Conservation (phyloP, 2,329 filamentous ascomycete genomes). For the Colletotrichum coccodes region DNA sequence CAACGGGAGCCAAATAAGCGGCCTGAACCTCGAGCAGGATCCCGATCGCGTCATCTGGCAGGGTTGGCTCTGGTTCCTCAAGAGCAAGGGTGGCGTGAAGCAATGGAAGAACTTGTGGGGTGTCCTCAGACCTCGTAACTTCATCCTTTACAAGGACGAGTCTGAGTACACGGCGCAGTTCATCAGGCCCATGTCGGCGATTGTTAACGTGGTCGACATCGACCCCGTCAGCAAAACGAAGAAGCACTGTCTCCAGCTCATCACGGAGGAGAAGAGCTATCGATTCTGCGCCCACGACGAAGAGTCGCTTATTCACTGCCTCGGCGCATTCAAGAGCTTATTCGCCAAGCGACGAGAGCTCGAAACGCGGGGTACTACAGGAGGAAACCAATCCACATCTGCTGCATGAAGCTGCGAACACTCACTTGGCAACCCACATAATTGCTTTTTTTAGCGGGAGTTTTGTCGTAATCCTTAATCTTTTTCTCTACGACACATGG, state of each 20-base stretch:
- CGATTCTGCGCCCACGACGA: constrained; percentile 83
- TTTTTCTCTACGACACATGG: constrained; percentile 25
- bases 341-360: constrained; percentile 76
- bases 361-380: constrained; percentile 58
- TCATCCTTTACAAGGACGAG: constrained; percentile 94
- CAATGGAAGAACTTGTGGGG: constrained; percentile 98
- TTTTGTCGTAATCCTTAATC: neutral
- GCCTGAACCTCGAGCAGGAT: constrained; percentile 67
- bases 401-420: constrained; percentile 17
- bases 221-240: constrained; percentile 89
- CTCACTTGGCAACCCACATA: neutral
- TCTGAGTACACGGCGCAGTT: constrained; percentile 88
- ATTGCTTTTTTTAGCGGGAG: constrained; percentile 20
- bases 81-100: constrained; percentile 82
- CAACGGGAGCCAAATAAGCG: constrained; percentile 73
- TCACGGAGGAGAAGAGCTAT: constrained; percentile 89
- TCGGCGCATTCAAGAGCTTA: constrained; percentile 92
- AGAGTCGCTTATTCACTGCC: constrained; percentile 82
- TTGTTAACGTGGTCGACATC: constrained; percentile 93
- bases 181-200: constrained; percentile 79
- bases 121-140: constrained; percentile 84
- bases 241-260: constrained; percentile 88
- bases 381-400: constrained; percentile 31
- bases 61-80: constrained; percentile 87
- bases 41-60: constrained; percentile 94